Evolutionary conservation across 257 asterid genomes (phyloP).

Genomic region (Penstemon davidsonii): DNA sequence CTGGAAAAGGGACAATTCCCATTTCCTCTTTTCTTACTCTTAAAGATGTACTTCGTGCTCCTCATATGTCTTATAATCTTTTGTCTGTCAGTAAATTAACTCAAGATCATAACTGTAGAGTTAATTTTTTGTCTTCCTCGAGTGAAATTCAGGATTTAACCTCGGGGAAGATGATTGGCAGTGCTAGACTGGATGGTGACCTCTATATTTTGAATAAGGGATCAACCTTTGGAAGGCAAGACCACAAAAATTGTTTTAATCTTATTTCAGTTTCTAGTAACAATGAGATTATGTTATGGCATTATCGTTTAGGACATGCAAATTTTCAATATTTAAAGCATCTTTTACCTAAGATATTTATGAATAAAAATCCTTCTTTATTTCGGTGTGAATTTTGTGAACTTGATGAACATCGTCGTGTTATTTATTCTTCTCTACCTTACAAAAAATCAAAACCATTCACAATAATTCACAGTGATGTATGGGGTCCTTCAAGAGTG

Average conservation of each 20-base stretch:
- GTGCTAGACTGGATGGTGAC: no score
- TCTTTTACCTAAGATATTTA: no score
- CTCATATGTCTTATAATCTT: neutral
- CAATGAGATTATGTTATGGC: neutral
- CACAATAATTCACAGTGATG: slow-evolving; percentile 5
- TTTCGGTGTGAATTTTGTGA: slow-evolving; percentile 17
- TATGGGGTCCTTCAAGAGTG: neutral
- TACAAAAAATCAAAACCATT: slow-evolving; percentile 10
- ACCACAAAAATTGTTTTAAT: neutral
- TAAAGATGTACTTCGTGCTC: neutral
- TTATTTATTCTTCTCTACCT: neutral
- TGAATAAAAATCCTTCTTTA: neutral
- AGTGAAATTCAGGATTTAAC: neutral
- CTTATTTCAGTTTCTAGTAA: neutral
- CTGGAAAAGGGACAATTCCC: neutral
- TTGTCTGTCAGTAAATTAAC: neutral
- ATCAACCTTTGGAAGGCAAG: no score
- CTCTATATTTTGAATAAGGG: neutral
- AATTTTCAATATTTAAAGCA: neutral
- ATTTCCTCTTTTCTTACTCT: neutral
- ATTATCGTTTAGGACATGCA: slow-evolving; percentile 6
- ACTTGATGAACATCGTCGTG: neutral
- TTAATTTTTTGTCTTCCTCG: neutral
- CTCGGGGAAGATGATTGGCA: neutral
- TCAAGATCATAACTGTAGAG: neutral